Conservation (phyloP, 1,284 basidiomycete species). For the Cutaneotrichosporon sp. region DNA sequence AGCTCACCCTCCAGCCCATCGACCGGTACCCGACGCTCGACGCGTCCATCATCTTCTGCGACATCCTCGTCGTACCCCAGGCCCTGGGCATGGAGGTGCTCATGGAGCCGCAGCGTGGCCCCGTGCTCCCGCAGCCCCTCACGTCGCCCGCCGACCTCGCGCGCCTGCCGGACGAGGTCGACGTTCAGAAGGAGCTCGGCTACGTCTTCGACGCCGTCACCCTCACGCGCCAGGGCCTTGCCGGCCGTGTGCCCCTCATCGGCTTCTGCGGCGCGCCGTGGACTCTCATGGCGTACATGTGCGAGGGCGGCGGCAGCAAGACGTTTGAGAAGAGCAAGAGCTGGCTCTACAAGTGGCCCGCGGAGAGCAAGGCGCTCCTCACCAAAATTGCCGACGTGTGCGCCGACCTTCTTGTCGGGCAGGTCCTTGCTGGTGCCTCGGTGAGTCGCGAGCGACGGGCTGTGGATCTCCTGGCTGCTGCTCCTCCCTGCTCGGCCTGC, state of each 20-base stretch:
- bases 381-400: conserved; percentile 77
- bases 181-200: conserved; percentile 76
- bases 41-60: conserved; percentile 94
- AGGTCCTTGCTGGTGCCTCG: conserved; percentile 81
- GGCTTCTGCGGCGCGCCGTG: conserved; percentile 95
- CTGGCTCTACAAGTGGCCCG: conserved; percentile 87
- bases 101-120: conserved; percentile 79
- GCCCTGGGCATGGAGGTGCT: conserved; percentile 91
- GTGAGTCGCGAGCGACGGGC: neutral
- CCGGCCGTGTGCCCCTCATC: conserved; percentile 86
- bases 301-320: conserved; percentile 88
- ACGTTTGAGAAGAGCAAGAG: conserved; percentile 84
- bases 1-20: conserved; percentile 90
- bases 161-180: conserved; percentile 63
- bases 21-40: conserved; percentile 81
- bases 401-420: conserved; percentile 82
- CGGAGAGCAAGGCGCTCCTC: conserved; percentile 74
- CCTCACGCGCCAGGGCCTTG: conserved; percentile 70
- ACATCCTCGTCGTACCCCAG: conserved; percentile 94
- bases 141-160: conserved; percentile 71
- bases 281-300: conserved; percentile 98
- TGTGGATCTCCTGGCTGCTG: too few relatives aligned
- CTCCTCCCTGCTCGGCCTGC: too few relatives aligned
- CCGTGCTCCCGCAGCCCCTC: conserved; percentile 81
- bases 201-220: conserved; percentile 92